A percentile compares a stretch with the other conserved stretches of the same genome.
Evolutionary conservation across 2,329 filamentous ascomycete genomes (phyloP).

Genomic region (Xylariomycetidae sp.): DNA sequence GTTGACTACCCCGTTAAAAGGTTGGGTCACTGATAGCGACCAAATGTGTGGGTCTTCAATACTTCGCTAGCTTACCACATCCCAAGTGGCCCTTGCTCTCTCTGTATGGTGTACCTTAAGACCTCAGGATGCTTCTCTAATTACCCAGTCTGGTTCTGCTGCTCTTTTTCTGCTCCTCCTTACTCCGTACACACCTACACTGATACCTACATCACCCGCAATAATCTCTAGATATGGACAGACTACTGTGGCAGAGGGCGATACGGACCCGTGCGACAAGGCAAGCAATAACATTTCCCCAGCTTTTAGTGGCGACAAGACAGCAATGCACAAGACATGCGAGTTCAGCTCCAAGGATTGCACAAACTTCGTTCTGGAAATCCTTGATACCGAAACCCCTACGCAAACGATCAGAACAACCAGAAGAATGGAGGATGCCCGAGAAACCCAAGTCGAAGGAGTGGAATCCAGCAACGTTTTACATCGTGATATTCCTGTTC

Average conservation of each 20-base stretch:
- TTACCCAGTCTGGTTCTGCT: too few species aligned
- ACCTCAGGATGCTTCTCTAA: too few species aligned
- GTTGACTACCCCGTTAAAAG: too few species aligned
- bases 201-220: too few species aligned
- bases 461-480: slow-evolving; percentile 81
- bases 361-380: slow-evolving; percentile 62
- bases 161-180: too few species aligned
- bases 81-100: too few species aligned
- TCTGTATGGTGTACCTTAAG: too few species aligned
- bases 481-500: slow-evolving; percentile 74
- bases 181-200: too few species aligned
- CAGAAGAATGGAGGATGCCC: slow-evolving; percentile 20
- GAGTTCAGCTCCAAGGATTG: slow-evolving; percentile 45
- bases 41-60: too few species aligned
- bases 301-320: too few species aligned
- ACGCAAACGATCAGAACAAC: slow-evolving; percentile 37
- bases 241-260: slow-evolving; percentile 11
- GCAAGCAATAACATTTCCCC: slow-evolving; percentile 2
- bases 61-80: too few species aligned
- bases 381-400: slow-evolving; percentile 65
- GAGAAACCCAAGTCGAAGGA: slow-evolving; percentile 50
- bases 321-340: slow-evolving; percentile 15
- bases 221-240: slow-evolving; percentile 16
- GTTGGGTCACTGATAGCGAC: too few species aligned
- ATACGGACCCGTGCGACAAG: slow-evolving; percentile 8